Evolutionary conservation across 2,329 filamentous ascomycete species (phyloP), one percentile per base, ranked within the genome.

Genomic region (Epichloe elymi): DNA sequence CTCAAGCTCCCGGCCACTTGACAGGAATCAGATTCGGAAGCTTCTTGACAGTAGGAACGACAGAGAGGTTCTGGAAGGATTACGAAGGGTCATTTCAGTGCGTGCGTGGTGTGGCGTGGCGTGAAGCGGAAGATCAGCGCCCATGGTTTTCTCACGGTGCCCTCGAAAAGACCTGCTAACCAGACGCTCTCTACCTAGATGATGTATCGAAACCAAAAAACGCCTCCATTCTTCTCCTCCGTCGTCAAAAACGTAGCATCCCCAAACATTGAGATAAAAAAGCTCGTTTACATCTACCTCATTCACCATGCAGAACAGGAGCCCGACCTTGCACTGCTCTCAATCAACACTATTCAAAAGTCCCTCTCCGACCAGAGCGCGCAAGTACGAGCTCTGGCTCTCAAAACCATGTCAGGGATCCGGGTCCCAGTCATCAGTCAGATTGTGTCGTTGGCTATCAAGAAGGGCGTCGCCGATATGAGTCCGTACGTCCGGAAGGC

Each of bases 261-360:
- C 38, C 86, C 90, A 14, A 95, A 89, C 61, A 78, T 96, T 60
- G 89, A 95, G 63, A 90, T 97, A 68, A 94, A 96, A 71, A 97
- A 97, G 68, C 82, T 98, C 51, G 93, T 98, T 55, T 98, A 98
- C 74, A 95, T 96, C 65, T 98, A 96, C 70, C 82, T 98, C 55
- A 85, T 97, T 54, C 88, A 94, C 65, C 90, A 98, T 76, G 93
- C 93, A 65, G 93, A 97, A 66, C 82, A 89, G 56, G 93, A 97
- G 63, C 93, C 91, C 52, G 93, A 98, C 68, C 86, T 96, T 44
- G 90, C 93, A 19, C 78, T 98, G 38, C 78, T 98, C 43, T 95
- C 90, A 53, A 96, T 98, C 77, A 98, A 98, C 70, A 95, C 93
- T 6, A 97, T 98, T 60, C 93, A 98, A 65, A 97, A 96, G 69